Conservation (phyloP, 768 basidiomycete genomes). For the Xanthoconium stramineum region DNA sequence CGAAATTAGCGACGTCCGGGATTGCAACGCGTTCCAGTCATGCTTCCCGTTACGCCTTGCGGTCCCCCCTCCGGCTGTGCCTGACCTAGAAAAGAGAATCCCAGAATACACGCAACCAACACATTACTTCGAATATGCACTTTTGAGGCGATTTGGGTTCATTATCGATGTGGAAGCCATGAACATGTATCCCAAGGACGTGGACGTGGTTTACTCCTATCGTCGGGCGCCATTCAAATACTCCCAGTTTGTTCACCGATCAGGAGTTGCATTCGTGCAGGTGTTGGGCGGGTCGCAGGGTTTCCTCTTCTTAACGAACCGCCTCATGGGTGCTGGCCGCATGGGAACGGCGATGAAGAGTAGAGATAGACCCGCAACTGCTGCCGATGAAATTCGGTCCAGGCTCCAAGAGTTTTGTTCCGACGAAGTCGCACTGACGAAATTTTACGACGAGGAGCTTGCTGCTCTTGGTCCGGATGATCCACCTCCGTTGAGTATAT, state of each 20-base stretch:
- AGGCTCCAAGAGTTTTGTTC: constrained; percentile 65
- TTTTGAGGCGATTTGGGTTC: constrained; percentile 76
- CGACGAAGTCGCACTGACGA: constrained; percentile 47
- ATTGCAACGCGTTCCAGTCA: constrained; percentile 87
- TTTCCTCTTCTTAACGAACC: constrained; percentile 87
- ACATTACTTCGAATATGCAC: constrained; percentile 79
- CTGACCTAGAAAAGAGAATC: constrained; percentile 63
- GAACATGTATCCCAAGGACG: constrained; percentile 69
- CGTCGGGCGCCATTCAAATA: constrained; percentile 72
- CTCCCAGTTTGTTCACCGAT: constrained; percentile 90
- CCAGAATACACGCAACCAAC: constrained; percentile 62
- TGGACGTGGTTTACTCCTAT: constrained; percentile 89
- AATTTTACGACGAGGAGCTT: constrained; percentile 75
- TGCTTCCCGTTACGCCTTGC: constrained; percentile 82
- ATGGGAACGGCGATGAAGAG: constrained; percentile 53
- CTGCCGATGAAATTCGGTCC: constrained; percentile 59
- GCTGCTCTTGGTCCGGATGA: constrained; percentile 45
- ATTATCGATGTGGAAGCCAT: constrained; percentile 81
- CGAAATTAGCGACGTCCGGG: constrained; percentile 83
- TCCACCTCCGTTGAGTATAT: constrained; percentile 44
- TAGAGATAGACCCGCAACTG: constrained; percentile 54
- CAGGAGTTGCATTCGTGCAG: constrained; percentile 88
- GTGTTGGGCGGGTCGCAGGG: constrained; percentile 76
- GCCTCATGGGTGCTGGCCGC: constrained; percentile 71
- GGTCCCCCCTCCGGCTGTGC: constrained; percentile 67